These are phyloP conservation scores for Solanum sitiens DNA, from an alignment of 257 asterid species.

Conservation along the genomic window DNA sequence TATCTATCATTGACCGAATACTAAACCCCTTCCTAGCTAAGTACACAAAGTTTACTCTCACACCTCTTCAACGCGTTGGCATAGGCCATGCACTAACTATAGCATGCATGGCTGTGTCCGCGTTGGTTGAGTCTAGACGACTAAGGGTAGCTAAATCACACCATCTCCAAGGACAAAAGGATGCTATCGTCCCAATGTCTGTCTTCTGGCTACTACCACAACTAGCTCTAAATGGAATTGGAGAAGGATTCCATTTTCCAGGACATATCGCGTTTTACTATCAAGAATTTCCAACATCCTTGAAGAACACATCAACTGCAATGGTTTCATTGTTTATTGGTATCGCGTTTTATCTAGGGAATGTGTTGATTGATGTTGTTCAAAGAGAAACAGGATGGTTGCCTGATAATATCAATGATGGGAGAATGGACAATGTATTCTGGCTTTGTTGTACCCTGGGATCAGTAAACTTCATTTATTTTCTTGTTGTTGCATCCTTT, in stretches of 20 bases:
- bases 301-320: conserved; percentile 22
- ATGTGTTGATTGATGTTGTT: conserved; percentile 18
- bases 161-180: background rate
- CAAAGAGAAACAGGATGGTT: conserved; percentile 36
- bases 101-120: conserved; percentile 30
- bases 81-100: conserved; percentile 33
- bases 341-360: conserved; percentile 16
- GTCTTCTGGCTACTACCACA: conserved; percentile 44
- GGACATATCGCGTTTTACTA: conserved; percentile 18
- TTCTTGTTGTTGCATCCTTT: conserved; percentile 27
- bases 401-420: conserved; percentile 54
- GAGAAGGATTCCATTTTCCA: conserved; percentile 26
- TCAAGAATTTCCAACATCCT: conserved; percentile 22
- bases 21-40: conserved; percentile 31
- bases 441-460: conserved; percentile 50
- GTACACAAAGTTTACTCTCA: conserved; percentile 19
- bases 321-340: conserved; percentile 17
- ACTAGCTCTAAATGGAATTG: conserved; percentile 26
- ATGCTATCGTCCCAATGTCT: conserved; percentile 9
- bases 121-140: conserved; percentile 32
- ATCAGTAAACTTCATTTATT: conserved; percentile 35
- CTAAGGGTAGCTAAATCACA: background rate
- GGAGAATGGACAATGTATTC: conserved; percentile 62
- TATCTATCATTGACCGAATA: conserved; percentile 38
- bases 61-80: conserved; percentile 51